Evolutionary conservation across 192 early-diverging fungal species (phyloP).

Genomic region (Backusella psychrophila): DNA sequence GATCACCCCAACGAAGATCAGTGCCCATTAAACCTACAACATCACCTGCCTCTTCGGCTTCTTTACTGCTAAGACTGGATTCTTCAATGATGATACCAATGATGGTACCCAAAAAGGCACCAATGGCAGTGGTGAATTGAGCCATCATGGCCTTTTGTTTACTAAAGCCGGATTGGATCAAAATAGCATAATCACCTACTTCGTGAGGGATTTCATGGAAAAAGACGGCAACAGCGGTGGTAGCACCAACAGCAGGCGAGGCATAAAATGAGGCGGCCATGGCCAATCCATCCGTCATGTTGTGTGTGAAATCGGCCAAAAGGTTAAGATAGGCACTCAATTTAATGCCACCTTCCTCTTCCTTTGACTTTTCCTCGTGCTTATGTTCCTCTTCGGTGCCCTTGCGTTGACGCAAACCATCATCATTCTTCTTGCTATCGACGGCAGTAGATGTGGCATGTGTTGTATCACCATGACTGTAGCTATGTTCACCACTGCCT

Average conservation of each 20-base stretch:
- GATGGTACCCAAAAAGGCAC: conserved; percentile 76
- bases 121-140: conserved; percentile 79
- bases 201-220: conserved; percentile 92
- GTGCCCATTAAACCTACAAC: conserved; percentile 52
- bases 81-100: conserved; percentile 79
- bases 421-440: not conserved
- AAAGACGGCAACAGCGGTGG: conserved; percentile 81
- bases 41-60: not conserved
- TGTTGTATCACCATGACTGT: conserved; percentile 51
- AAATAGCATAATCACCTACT: conserved; percentile 86
- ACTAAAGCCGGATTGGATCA: conserved; percentile 80
- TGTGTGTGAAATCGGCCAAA: conserved; percentile 83
- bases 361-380: not conserved
- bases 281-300: conserved; percentile 83
- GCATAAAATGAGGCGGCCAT: conserved; percentile 84
- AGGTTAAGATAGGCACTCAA: conserved; percentile 77
- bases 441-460: conserved; percentile 12
- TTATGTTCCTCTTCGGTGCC: not conserved
- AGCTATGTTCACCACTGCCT: conserved; percentile 51
- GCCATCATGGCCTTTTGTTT: conserved; percentile 70
- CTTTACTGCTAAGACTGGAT: conserved; percentile 30
- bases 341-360: conserved; percentile 47
- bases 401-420: conserved; percentile 10
- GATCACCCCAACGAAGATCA: conserved; percentile 64
- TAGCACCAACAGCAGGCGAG: conserved; percentile 78